These are phyloP conservation scores for Ceriops decandra DNA, from an alignment of 345 rosid species.

Conservation along the genomic window DNA sequence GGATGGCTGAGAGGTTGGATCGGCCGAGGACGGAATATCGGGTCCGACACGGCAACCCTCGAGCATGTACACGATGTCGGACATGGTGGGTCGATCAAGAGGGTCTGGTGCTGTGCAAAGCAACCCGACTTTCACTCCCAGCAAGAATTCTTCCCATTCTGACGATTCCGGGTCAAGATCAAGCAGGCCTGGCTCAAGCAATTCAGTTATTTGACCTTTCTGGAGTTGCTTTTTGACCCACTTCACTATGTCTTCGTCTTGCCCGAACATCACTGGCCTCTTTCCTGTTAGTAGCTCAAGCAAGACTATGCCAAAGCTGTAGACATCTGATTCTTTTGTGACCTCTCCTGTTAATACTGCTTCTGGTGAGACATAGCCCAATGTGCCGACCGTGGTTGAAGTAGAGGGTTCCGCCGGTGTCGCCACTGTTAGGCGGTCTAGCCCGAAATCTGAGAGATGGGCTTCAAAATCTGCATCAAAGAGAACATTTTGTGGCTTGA, in stretches of 20 bases:
- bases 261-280: constrained; percentile 86
- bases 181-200: constrained; percentile 83
- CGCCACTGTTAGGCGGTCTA: constrained; percentile 50
- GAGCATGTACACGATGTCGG: constrained; percentile 94
- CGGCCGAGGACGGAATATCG: constrained; percentile 77
- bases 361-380: constrained; percentile 86
- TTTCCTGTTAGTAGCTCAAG: constrained; percentile 83
- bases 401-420: constrained; percentile 60
- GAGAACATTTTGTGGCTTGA: constrained; percentile 87
- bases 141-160: constrained; percentile 96
- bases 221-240: constrained; percentile 97
- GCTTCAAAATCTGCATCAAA: constrained; percentile 98
- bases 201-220: constrained; percentile 74
- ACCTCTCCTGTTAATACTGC: constrained; percentile 53
- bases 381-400: constrained; percentile 55
- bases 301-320: constrained; percentile 92
- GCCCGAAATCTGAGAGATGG: constrained; percentile 82
- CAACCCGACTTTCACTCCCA: constrained; percentile 90
- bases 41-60: constrained; percentile 97
- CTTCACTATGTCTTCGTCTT: constrained; percentile 93
- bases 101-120: constrained; percentile 89
- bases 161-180: constrained; percentile 95
- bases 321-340: constrained; percentile 74
- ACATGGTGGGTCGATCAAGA: constrained; percentile 76
- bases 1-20: constrained; percentile 76